These are phyloP conservation scores for Pseudogymnoascus pannorum DNA, from an alignment of 2,329 filamentous ascomycete genomes.

Conservation along the genomic window DNA sequence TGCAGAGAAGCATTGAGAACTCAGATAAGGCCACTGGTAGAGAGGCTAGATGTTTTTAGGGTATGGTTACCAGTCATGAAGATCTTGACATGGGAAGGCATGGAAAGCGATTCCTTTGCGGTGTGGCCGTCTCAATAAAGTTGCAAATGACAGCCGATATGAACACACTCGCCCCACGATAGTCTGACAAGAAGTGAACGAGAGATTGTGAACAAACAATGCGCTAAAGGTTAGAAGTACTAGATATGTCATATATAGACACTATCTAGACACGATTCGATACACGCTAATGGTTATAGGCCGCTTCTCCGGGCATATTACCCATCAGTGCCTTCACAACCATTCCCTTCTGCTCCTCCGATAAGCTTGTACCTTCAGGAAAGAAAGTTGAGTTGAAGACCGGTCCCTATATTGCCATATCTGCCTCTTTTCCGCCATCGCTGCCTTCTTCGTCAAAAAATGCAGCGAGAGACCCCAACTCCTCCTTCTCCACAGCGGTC, in stretches of 20 bases:
- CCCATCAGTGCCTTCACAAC: neutral
- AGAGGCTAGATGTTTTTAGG: neutral
- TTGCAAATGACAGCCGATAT: neutral
- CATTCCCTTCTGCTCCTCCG: neutral
- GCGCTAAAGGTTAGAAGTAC: neutral
- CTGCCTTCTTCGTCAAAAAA: neutral
- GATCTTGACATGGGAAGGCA: neutral
- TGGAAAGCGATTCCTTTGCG: neutral
- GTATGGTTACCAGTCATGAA: neutral
- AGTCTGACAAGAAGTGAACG: neutral
- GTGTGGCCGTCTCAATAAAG: neutral
- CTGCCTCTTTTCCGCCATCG: neutral
- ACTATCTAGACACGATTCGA: neutral
- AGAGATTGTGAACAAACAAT: neutral
- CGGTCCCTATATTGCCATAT: neutral
- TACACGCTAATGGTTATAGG: neutral
- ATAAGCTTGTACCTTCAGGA: neutral
- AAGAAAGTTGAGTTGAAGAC: neutral
- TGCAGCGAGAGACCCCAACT: neutral
- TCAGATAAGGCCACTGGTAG: neutral
- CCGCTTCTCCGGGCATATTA: neutral
- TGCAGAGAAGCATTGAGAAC: neutral
- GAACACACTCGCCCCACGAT: neutral
- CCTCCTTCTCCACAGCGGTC: neutral
- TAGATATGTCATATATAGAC: neutral